These are phyloP conservation scores for Spirogloea muscicola DNA, from an alignment of 139 green algal genomes.

Conservation along the genomic window DNA sequence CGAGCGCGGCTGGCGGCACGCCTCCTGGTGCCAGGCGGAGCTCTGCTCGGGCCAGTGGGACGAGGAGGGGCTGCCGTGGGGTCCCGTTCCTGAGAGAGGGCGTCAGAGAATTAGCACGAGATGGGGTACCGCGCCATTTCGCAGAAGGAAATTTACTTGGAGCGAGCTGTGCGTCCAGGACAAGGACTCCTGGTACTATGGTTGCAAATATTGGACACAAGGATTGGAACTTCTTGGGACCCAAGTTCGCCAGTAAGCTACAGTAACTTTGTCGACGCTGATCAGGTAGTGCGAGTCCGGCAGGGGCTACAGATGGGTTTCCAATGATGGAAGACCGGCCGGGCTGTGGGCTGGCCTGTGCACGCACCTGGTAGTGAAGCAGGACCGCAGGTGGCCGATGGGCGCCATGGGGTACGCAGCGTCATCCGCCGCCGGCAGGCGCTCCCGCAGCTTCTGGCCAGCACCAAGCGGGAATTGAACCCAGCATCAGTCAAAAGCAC, in stretches of 20 bases:
- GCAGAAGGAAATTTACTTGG: not conserved
- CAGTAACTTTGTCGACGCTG: not conserved
- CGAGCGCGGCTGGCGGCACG: slow-evolving; percentile 60
- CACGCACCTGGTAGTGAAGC: too few relatives aligned
- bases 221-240: not conserved
- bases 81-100: slow-evolving; percentile 12
- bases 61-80: slow-evolving; percentile 27
- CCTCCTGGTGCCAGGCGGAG: slow-evolving; percentile 56
- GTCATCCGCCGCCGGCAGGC: too few relatives aligned
- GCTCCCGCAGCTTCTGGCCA: too few relatives aligned
- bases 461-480: too few relatives aligned
- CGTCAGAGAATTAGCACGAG: not conserved
- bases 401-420: too few relatives aligned
- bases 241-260: not conserved
- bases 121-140: not conserved
- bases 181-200: not conserved
- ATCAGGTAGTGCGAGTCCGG: too few relatives aligned
- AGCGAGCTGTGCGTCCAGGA: not conserved
- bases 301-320: too few relatives aligned
- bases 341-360: too few relatives aligned
- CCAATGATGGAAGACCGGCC: too few relatives aligned
- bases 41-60: slow-evolving; percentile 8
- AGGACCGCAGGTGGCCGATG: too few relatives aligned
- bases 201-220: not conserved
- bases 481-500: too few relatives aligned